Base-by-base conservation (phyloP, 352 stramenopile species). In the Nothophytophthora sp. region DNA sequence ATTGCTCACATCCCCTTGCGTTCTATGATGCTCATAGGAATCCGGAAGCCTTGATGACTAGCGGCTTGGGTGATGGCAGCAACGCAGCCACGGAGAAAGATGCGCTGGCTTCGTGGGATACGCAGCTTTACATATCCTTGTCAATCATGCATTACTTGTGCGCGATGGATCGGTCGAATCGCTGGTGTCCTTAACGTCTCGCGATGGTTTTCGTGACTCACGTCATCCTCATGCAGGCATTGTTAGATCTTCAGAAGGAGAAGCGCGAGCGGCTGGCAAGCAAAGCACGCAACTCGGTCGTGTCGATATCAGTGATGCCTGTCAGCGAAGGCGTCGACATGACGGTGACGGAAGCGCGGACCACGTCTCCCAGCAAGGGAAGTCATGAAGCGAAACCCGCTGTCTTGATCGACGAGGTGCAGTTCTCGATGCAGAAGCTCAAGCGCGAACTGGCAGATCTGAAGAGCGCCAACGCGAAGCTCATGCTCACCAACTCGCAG, bases 371-470 rank as follows among this genome's bases (percentile, higher is more conserved):
- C 5, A 50, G 32, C 3, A 47, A 36, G 16, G 12, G 8, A 8
- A 45, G 8, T 10, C 54, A 19, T 15, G 49, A 50, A 7, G 1
- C 16, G 15, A 53, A 58, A 28, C 20, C 24, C 18, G 55, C 48
- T 1, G 59, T 55, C 18, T 28, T 60, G 30, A 43, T 78, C 8
- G 82, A 93, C 34, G 82, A 93, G 36, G 63, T 67, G 18, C 82
- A 82, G 5, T 70, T 93, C 38, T 54, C 67, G 19, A 70, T 86
- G 48, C 82, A 93, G 67, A 93, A 88, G 50, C 65, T 93, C 6
- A 78, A 83, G 23, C 71, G 82, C 11, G 82, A 93, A 50, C 42
- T 90, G 18, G 47, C 53, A 0, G 82, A 91, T 15, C 45, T 90
- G 1, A 86, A 87, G 60, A 66, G 54, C 8, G 50, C 63, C 18